Evolutionary conservation across 2,329 filamentous ascomycete genomes (phyloP).

Genomic region (Hypocreales sp.): DNA sequence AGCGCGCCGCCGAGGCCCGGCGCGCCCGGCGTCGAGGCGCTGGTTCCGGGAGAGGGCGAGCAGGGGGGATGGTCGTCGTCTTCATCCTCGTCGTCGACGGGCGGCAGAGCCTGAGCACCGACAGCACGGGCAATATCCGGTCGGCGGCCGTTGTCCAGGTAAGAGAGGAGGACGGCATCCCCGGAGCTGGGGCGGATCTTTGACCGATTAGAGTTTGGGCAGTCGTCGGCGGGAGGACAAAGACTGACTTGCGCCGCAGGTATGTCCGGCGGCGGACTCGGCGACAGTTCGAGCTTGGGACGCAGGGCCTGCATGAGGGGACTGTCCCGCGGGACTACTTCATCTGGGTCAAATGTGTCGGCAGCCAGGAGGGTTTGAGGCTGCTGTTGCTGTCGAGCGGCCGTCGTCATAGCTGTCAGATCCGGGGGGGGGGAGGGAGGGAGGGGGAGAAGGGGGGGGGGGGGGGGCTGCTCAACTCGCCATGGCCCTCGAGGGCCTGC

Average conservation of each 20-base stretch:
- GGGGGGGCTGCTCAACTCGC: slow-evolving; percentile 15
- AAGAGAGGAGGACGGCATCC: slow-evolving; percentile 51
- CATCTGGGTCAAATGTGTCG: slow-evolving; percentile 29
- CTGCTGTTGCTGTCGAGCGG: slow-evolving; percentile 17
- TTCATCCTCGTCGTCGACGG: slow-evolving; percentile 25
- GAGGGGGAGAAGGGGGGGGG: slow-evolving; percentile 2
- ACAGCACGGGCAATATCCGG: slow-evolving; percentile 49
- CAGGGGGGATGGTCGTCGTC: slow-evolving; percentile 13
- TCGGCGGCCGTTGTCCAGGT: slow-evolving; percentile 46
- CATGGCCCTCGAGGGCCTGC: slow-evolving; percentile 12
- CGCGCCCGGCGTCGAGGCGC: background rate
- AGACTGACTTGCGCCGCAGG: slow-evolving; percentile 19
- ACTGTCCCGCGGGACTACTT: slow-evolving; percentile 23
- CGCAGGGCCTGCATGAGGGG: slow-evolving; percentile 21
- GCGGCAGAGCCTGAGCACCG: slow-evolving; percentile 34
- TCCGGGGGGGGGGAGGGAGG: slow-evolving; percentile 1
- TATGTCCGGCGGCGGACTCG: slow-evolving; percentile 20
- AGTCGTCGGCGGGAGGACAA: slow-evolving; percentile 15
- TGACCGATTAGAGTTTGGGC: slow-evolving; percentile 33
- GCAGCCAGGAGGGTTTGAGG: slow-evolving; percentile 11
- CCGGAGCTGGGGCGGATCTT: slow-evolving; percentile 42
- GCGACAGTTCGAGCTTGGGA: slow-evolving; percentile 15
- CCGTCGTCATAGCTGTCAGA: slow-evolving; percentile 23
- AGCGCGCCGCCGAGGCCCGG: background rate
- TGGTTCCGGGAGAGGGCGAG: background rate